Evolutionary conservation across 108 stramenopile species (phyloP), one percentile per base, ranked within the genome.

Genomic region (Discostella stelligeroides): DNA sequence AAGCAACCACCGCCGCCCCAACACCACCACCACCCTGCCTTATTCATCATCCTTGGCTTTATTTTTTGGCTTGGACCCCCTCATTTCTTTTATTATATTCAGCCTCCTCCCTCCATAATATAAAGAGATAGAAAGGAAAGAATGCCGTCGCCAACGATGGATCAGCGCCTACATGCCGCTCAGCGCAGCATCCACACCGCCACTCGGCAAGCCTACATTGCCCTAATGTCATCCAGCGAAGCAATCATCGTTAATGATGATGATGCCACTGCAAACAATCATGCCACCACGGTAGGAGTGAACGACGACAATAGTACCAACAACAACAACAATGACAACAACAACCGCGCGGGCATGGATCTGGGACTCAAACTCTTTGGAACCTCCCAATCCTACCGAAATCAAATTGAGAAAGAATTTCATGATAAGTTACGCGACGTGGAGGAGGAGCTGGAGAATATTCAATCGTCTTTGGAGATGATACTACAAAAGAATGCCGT

Each of bases 361-460:
- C 27, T 66, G 27, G 77, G 77, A 38, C 60, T 79, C 23, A 29
- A 48, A n/a, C 70, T 79, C 42, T 79, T 79, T 43, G 77, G 77
- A 39, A 79, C 77, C 30, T 61, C 70, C 27, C 37, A 60, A 21
- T 37, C 55, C 2, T 79, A 79, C 59, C 40, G 28, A 11, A 9
- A 23, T 4, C 50, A 71, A 49, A 43, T 66, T 57, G 64, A 79
- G 11, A 30, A 65, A 0, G 77, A 79, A 23, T 66, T 46, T 18
- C 21, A 38, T 8, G 50, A 45, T 25, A 70, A 53, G 50, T 28
- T 79, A 8, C 25, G 30, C 0, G 41, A 8, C 0, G n/a, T 79
- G 45, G 77, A 79, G 47, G 43, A 28, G 15, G 77, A 70, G 62
- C 10, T 53, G 20, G 23, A 1, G 4, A 13, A 49, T 7, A 46